Evolutionary conservation across 1,139 yeast species (phyloP), one percentile per base, ranked within the genome.

Genomic region (Geotrichum restrictum): DNA sequence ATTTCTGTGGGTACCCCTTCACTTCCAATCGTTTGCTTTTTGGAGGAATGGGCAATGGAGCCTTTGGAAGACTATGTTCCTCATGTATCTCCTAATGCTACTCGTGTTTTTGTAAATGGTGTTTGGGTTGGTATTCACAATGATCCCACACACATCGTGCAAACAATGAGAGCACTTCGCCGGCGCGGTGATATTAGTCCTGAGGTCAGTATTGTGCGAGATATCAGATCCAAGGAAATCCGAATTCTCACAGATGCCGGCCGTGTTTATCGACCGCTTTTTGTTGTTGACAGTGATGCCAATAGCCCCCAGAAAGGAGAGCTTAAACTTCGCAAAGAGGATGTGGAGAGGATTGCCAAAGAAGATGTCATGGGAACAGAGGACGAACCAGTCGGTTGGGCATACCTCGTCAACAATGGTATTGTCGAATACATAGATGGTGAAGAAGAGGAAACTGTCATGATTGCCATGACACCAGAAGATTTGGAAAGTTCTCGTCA

Each of bases 31-130:
- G 79, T 86, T 59, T 88, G 88, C 66, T 87, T 91, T 72, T 78
- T 93, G 72, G 96, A 93, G 71, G 98, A 94, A 74, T 94, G 98
- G 97, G 99, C 98, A 71, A 85, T 94, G 88, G 98, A 93, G 69
- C 96, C 97, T 18, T 77, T 93, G 65, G 96, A 93, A 68, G 97
- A 91, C 67, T 93, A 88, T 69, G 93, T 88, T 56, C 98, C 98
- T 38, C 88, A 88, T 56, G 88, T 88, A 60, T 83, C 91, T 51
- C 94, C 94, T 46, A 89, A 87, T 67, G 88, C 95, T 22, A 91
- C 98, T 2, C 81, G 96, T 71, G 93, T 94, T 54, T 93, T 94
- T 69, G 95, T 93, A 50, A 93, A 93, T 68, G 99, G 99, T 77
- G 97, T 93, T 55, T 94, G 98, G 98, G 95, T 91, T 47, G 99